Evolutionary conservation across 225 moss, liverwort and hornwort genomes (phyloP).

Genomic region (Climacium dendroides): DNA sequence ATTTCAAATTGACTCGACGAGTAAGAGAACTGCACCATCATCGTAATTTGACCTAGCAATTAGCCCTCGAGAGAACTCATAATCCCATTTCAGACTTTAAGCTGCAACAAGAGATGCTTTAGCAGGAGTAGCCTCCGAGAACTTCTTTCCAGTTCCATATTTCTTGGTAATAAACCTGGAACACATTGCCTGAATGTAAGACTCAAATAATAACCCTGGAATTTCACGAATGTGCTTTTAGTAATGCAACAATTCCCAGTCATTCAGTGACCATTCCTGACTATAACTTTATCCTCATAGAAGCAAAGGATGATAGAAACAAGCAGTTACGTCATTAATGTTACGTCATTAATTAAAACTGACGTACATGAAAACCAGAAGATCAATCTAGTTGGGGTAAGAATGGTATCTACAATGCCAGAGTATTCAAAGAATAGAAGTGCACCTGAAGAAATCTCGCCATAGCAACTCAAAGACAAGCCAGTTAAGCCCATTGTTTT

Average conservation of each 20-base stretch:
- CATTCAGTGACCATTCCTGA: background rate
- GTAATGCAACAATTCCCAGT: background rate
- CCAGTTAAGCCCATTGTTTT: constrained; percentile 65
- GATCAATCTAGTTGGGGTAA: background rate
- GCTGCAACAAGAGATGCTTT: constrained; percentile 34
- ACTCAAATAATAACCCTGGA: background rate
- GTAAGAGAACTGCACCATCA: background rate
- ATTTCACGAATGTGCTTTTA: background rate
- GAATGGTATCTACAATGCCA: background rate
- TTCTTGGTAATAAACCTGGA: constrained; percentile 93
- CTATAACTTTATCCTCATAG: background rate
- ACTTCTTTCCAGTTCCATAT: constrained; percentile 69
- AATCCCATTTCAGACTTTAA: background rate
- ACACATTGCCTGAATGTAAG: background rate
- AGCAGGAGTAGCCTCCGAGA: constrained; percentile 19
- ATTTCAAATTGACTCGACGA: background rate
- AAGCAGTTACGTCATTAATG: background rate
- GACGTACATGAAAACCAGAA: background rate
- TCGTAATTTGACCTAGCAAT: background rate
- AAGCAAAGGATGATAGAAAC: background rate
- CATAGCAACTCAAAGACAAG: constrained; percentile 85
- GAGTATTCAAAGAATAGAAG: background rate
- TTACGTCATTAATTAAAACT: background rate
- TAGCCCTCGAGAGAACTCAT: background rate
- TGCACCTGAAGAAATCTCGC: constrained; percentile 96